phyloP scores from a whole-genome alignment of 768 basidiomycete genomes.

The Xerocomus brunneocitrinus region DNA sequence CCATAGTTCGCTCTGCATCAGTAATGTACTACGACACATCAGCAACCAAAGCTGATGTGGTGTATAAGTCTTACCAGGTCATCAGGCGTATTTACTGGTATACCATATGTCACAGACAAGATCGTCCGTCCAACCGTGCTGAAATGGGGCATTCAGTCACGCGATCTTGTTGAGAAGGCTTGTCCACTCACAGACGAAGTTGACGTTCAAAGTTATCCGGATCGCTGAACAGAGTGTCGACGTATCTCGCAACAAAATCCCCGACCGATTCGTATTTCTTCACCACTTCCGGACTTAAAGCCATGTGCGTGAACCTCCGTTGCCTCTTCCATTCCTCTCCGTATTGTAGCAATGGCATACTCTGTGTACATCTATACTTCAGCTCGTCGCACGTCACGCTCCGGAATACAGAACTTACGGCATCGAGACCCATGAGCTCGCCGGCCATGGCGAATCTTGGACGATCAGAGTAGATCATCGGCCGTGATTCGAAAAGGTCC shows the following conservation, averaged over 20 bases:
- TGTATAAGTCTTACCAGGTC: constrained; percentile 13
- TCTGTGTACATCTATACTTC: constrained; percentile 5
- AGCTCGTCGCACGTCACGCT: background rate
- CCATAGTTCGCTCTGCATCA: constrained; percentile 25
- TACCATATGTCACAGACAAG: constrained; percentile 24
- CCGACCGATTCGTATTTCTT: constrained; percentile 31
- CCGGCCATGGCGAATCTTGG: constrained; percentile 35
- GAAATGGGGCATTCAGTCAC: background rate
- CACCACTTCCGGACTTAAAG: constrained; percentile 28
- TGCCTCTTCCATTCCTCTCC: constrained; percentile 19
- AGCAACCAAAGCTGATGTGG: background rate
- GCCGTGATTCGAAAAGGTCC: constrained; percentile 29
- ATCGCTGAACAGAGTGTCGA: constrained; percentile 3
- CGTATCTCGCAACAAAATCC: constrained; percentile 22
- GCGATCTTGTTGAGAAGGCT: background rate
- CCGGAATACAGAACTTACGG: constrained; percentile 1
- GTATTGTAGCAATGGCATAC: constrained; percentile 21
- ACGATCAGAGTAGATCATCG: constrained; percentile 28
- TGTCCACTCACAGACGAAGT: constrained; percentile 17
- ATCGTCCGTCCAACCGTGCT: constrained; percentile 15
- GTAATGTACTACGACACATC: constrained; percentile 24
- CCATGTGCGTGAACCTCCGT: constrained; percentile 28
- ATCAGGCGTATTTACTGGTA: constrained; percentile 12
- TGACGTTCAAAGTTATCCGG: constrained; percentile 19
- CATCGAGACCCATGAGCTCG: constrained; percentile 30